Base-by-base conservation (phyloP, 148 eudicot species). In the Selenicereus undatus region DNA sequence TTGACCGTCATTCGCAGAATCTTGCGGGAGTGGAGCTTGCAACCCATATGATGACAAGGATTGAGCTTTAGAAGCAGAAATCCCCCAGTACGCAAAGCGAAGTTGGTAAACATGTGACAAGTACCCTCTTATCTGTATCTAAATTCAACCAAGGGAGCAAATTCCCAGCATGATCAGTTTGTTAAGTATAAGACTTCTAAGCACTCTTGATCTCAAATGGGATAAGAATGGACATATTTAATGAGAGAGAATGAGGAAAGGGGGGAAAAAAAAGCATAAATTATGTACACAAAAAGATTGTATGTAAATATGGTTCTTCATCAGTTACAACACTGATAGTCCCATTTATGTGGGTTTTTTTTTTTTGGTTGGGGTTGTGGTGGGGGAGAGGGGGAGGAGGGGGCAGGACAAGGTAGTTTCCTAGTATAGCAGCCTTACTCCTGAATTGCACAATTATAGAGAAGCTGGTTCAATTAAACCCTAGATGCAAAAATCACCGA, bases 121-220 rank as follows among this genome's bases (percentile, higher is more conserved):
- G 82, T 86, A 89, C 76, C 98, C 99, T 86, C 99, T 83, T 56
- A 96, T 85, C 84, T 96, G 93, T 85, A 96, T 96, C 99, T 95
- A 68, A 48, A 85, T 75, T 17, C 72, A 83, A 52, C 27, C 80
- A 78, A 56, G 36, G 78, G 68, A 64, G 39, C 29, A 56, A 62
- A 50, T 35, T 52, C 75, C 73, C 85, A 78, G 74, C 75, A 74
- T 62, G 32, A 80, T 83, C 74, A 73, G 52, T 39, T 64, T 26
- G 22, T 64, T 56, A 54, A 66, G 52, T 5, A 76, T 65, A 48
- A 36, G 77, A 71, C 9, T 52, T 36, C 45, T 79, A 27, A 26
- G 20, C 64, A 73, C 52, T 73, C 16, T 78, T 32, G 69, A 78
- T 64, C n/a, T 42, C 60, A 71, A 43, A 5, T 11, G 69, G 51